Evolutionary conservation across 2,329 filamentous ascomycete genomes (phyloP).

Genomic region (Phyllosticta citrichinensis): DNA sequence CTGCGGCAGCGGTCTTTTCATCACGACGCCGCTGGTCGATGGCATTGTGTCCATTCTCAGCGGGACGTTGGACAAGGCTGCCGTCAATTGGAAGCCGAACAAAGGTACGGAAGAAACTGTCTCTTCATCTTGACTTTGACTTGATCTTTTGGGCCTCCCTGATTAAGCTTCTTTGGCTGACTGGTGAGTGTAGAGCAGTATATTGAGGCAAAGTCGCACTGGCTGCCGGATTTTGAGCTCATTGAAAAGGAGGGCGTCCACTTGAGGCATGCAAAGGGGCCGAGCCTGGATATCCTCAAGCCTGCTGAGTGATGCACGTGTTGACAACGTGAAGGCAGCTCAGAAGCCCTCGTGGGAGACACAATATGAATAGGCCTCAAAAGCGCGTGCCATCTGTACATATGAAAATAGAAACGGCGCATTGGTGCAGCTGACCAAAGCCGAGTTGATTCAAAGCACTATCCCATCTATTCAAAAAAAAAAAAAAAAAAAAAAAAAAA

Average conservation of each 20-base stretch:
- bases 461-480: background rate
- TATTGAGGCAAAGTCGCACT: slow-evolving; percentile 2
- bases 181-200: background rate
- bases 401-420: no score
- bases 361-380: no score
- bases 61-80: background rate
- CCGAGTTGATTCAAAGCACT: background rate
- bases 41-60: background rate
- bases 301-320: background rate
- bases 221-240: background rate
- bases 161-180: background rate
- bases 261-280: background rate
- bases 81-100: slow-evolving; percentile 2
- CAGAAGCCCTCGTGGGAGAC: no score
- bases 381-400: no score
- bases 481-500: no score
- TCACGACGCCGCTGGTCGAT: background rate
- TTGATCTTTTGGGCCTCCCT: background rate
- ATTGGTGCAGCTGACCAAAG: no score
- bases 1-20: background rate
- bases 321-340: no score
- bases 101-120: background rate
- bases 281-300: background rate
- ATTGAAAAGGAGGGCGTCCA: background rate
- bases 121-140: background rate